Percentiles rank a stretch among this genome's conserved stretches.
Evolutionary conservation across 768 basidiomycete species (phyloP).

Genomic region (Agrocybe pediades): DNA sequence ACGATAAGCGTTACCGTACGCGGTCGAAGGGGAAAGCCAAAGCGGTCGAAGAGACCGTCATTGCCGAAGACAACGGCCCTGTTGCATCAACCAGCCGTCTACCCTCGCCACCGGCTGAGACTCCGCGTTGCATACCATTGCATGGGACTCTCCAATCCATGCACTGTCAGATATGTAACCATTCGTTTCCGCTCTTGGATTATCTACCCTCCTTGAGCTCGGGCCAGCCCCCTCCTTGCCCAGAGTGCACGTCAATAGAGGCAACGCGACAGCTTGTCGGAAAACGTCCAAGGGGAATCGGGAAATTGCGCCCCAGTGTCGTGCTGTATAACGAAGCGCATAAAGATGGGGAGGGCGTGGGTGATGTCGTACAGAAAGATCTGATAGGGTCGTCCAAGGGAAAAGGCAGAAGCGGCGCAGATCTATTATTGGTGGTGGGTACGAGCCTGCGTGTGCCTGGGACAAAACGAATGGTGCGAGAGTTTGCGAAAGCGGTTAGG

Average conservation of each 20-base stretch:
- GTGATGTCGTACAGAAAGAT: slow-evolving; percentile 81
- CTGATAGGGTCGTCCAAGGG: slow-evolving; percentile 70
- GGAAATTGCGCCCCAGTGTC: slow-evolving; percentile 81
- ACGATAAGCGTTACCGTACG: slow-evolving; percentile 55
- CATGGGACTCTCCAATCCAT: slow-evolving; percentile 84
- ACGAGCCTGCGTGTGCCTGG: slow-evolving; percentile 89
- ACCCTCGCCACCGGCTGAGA: slow-evolving; percentile 54
- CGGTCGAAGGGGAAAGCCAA: slow-evolving; percentile 45
- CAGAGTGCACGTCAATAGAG: slow-evolving; percentile 73
- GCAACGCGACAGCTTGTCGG: slow-evolving; percentile 70
- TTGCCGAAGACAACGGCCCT: slow-evolving; percentile 3
- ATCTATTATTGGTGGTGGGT: slow-evolving; percentile 86
- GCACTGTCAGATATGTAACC: slow-evolving; percentile 81
- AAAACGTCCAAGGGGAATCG: slow-evolving; percentile 79
- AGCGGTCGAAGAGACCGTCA: slow-evolving; percentile 10
- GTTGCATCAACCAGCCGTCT: slow-evolving; percentile 31
- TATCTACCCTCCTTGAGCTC: slow-evolving; percentile 60
- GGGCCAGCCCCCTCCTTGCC: slow-evolving; percentile 75
- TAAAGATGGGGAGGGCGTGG: slow-evolving; percentile 85
- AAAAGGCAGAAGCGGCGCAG: slow-evolving; percentile 72
- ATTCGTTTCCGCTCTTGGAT: slow-evolving; percentile 64
- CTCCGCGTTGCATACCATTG: slow-evolving; percentile 84
- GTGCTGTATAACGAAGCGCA: slow-evolving; percentile 91
- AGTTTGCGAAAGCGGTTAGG: slow-evolving; percentile 79
- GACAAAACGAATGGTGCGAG: slow-evolving; percentile 88